Conservation (phyloP, 345 rosid genomes). For the Odontarrhena argentea region DNA sequence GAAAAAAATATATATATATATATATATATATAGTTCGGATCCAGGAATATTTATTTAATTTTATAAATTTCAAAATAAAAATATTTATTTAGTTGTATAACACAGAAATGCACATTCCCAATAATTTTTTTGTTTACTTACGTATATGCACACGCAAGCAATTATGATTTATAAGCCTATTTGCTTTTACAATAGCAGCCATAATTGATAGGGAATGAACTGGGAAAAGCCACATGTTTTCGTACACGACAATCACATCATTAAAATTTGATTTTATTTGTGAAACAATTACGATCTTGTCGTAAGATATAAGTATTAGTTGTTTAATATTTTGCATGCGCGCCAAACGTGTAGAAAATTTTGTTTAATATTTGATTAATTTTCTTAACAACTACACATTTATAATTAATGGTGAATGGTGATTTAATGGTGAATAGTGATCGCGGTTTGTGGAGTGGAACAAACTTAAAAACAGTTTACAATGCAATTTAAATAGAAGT, state of each 20-base stretch:
- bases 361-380: no score
- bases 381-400: no score
- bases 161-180: not conserved
- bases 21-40: not conserved
- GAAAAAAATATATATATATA: no score
- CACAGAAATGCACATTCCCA: not conserved
- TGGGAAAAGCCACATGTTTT: not conserved
- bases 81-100: not conserved
- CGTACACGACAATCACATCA: not conserved
- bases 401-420: no score
- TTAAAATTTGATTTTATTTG: not conserved
- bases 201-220: slow-evolving; percentile 5
- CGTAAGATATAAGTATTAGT: not conserved
- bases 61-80: no score
- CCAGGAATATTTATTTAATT: not conserved
- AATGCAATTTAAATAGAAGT: no score
- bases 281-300: not conserved
- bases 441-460: no score
- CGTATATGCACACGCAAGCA: slow-evolving; percentile 36
- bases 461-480: no score
- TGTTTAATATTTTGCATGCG: no score
- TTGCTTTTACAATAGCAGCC: slow-evolving; percentile 26
- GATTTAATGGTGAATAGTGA: no score
- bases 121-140: not conserved
- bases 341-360: no score